Percentiles rank a stretch among this genome's conserved stretches.
Conservation (phyloP, 495 filamentous ascomycete genomes). For the Symbiotaphrina buchneri region DNA sequence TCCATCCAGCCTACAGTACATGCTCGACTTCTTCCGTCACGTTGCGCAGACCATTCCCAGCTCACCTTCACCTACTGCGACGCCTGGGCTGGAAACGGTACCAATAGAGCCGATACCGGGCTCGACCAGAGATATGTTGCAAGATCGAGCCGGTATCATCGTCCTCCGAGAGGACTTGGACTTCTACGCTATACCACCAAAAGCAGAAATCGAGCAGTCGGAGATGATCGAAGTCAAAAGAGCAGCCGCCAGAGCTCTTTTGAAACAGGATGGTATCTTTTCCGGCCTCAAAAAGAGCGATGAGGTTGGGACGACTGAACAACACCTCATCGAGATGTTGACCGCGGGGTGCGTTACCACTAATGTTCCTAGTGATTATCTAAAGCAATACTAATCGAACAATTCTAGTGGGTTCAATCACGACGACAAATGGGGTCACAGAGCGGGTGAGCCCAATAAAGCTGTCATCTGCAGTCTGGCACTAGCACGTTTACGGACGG, state of each 20-base stretch:
- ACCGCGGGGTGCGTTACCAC: constrained; percentile 60
- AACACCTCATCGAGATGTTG: constrained; percentile 98
- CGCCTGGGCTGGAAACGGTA: constrained; percentile 36
- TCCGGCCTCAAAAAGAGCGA: constrained; percentile 86
- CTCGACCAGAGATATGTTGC: constrained; percentile 53
- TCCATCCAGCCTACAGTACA: constrained; percentile 86
- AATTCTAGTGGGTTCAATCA: constrained; percentile 71
- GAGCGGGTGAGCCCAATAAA: constrained; percentile 89
- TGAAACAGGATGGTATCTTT: constrained; percentile 90
- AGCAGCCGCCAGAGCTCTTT: constrained; percentile 64
- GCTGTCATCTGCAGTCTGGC: constrained; percentile 95
- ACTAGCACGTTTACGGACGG: constrained; percentile 75
- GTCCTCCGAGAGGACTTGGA: constrained; percentile 91
- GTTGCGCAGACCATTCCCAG: constrained; percentile 86
- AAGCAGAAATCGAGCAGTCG: constrained; percentile 54
- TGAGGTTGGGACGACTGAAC: constrained; percentile 87
- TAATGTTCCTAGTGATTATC: neutral
- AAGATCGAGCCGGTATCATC: constrained; percentile 89
- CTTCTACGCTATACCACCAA: constrained; percentile 92
- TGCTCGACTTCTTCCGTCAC: constrained; percentile 95
- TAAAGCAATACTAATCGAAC: constrained; percentile 4
- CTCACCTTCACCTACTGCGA: constrained; percentile 33
- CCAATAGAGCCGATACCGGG: constrained; percentile 44
- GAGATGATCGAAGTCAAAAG: constrained; percentile 97
- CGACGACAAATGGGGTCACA: constrained; percentile 87